phyloP scores from a whole-genome alignment of 2,329 filamentous ascomycete species.

The Trichophyton mentagrophytes region DNA sequence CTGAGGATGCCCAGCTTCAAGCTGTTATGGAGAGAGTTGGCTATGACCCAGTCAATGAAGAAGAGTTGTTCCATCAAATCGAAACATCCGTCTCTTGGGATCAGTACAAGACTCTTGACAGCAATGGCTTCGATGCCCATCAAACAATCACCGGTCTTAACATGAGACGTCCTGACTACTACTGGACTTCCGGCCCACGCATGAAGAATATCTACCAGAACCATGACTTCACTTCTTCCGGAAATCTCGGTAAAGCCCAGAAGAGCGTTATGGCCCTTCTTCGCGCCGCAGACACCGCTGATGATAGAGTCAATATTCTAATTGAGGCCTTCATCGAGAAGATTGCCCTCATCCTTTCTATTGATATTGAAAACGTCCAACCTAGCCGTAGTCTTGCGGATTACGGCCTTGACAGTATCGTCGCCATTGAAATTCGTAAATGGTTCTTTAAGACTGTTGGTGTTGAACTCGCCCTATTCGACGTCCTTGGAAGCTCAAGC shows the following conservation, averaged over 20 bases:
- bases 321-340: slow-evolving; percentile 13
- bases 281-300: slow-evolving; percentile 7
- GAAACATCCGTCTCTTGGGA: slow-evolving; percentile 14
- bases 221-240: slow-evolving; percentile 12
- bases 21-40: slow-evolving; percentile 16
- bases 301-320: slow-evolving; percentile 8
- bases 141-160: slow-evolving; percentile 17
- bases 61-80: slow-evolving; percentile 15
- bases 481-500: slow-evolving; percentile 17
- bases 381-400: slow-evolving; percentile 12
- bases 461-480: slow-evolving; percentile 18
- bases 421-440: slow-evolving; percentile 17
- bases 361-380: slow-evolving; percentile 8
- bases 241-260: slow-evolving; percentile 4
- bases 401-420: slow-evolving; percentile 16
- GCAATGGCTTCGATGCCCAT: slow-evolving; percentile 11
- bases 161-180: slow-evolving; percentile 13
- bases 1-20: slow-evolving; percentile 14
- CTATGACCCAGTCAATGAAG: slow-evolving; percentile 16
- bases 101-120: slow-evolving; percentile 3
- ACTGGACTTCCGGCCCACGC: slow-evolving; percentile 14
- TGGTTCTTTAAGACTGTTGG: slow-evolving; percentile 16
- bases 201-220: slow-evolving; percentile 16
- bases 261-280: slow-evolving; percentile 13
- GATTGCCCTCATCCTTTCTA: slow-evolving; percentile 8